These are phyloP conservation scores for Hymenoscyphus scutula DNA, from an alignment of 2,329 filamentous ascomycete species.

Conservation along the genomic window DNA sequence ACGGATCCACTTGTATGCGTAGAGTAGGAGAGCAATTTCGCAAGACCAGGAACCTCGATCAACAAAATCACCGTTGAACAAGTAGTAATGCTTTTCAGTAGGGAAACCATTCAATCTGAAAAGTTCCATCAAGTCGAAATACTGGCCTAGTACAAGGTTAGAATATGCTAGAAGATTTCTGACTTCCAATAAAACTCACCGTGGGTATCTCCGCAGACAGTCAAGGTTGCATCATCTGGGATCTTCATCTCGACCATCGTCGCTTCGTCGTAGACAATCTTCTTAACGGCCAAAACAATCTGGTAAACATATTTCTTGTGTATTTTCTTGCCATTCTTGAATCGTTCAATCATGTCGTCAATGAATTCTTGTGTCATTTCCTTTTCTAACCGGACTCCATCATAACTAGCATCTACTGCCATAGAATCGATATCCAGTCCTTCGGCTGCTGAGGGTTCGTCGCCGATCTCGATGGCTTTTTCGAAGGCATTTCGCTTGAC, in stretches of 20 bases:
- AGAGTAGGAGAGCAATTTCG: slow-evolving; percentile 91
- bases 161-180: slow-evolving; percentile 9
- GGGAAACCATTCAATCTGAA: slow-evolving; percentile 89
- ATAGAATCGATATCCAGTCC: slow-evolving; percentile 87
- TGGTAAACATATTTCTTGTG: slow-evolving; percentile 97
- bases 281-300: slow-evolving; percentile 85
- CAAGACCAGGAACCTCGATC: slow-evolving; percentile 97
- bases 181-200: slow-evolving; percentile 50
- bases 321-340: slow-evolving; percentile 93
- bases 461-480: slow-evolving; percentile 88
- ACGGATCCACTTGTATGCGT: slow-evolving; percentile 94
- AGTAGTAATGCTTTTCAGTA: slow-evolving; percentile 81
- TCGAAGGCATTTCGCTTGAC: slow-evolving; percentile 91
- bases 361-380: slow-evolving; percentile 97
- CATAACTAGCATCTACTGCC: slow-evolving; percentile 76
- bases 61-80: slow-evolving; percentile 99
- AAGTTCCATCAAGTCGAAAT: slow-evolving; percentile 94
- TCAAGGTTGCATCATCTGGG: slow-evolving; percentile 73
- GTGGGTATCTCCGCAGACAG: slow-evolving; percentile 96
- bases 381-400: slow-evolving; percentile 73
- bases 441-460: slow-evolving; percentile 88
- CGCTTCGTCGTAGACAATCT: slow-evolving; percentile 85
- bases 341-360: slow-evolving; percentile 93
- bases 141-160: slow-evolving; percentile 66
- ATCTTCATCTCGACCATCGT: slow-evolving; percentile 96